These are phyloP conservation scores for Neostapfia colusana DNA, from an alignment of 176 grass and related monocot genomes.

Conservation along the genomic window DNA sequence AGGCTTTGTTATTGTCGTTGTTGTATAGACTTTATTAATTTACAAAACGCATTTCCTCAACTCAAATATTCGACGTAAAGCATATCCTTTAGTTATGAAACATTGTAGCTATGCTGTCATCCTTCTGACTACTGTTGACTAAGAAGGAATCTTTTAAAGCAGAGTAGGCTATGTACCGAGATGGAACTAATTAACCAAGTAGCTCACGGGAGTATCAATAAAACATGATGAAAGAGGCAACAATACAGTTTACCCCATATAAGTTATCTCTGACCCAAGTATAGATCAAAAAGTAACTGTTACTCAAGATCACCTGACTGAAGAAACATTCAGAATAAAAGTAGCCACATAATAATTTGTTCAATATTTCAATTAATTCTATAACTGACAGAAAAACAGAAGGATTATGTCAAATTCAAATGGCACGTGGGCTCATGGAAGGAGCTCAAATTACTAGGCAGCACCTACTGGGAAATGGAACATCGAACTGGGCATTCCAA, in stretches of 20 bases:
- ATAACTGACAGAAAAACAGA: constrained; percentile 22
- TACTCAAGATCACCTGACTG: neutral
- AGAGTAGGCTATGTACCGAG: constrained; percentile 12
- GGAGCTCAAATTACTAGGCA: constrained; percentile 7
- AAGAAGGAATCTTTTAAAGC: neutral
- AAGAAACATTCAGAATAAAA: constrained; percentile 2
- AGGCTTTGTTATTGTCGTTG: too few species aligned
- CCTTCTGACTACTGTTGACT: neutral
- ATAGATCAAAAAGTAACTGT: constrained; percentile 5
- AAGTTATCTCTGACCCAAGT: neutral
- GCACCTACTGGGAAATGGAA: neutral
- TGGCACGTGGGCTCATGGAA: neutral
- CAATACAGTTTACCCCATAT: neutral
- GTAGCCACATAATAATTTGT: neutral
- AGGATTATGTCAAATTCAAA: constrained; percentile 19
- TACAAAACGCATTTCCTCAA: constrained; percentile 2
- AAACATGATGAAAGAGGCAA: constrained; percentile 2
- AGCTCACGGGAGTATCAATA: neutral
- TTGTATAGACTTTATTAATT: too few species aligned
- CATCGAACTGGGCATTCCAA: neutral
- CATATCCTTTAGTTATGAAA: constrained; percentile 16
- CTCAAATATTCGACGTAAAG: constrained; percentile 20
- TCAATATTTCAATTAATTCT: neutral
- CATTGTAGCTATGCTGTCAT: neutral
- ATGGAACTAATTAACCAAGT: constrained; percentile 19